phyloP scores from a whole-genome alignment of 1,284 basidiomycete species.

The Leccinum cinnamomeum region DNA sequence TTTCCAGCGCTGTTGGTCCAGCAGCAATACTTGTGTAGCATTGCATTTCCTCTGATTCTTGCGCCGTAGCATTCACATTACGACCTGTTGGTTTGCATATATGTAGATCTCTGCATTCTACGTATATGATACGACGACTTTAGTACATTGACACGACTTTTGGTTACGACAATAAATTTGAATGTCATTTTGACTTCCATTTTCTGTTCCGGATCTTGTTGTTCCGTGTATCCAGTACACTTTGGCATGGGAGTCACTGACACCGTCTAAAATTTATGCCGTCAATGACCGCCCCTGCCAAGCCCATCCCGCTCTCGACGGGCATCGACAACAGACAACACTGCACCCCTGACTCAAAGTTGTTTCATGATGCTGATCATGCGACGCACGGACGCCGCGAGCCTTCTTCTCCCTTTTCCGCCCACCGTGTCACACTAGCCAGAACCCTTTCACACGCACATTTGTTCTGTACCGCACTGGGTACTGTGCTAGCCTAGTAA shows the following conservation, averaged over 20 bases:
- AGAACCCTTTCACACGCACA: neutral
- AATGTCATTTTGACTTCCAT: constrained; percentile 25
- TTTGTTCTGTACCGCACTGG: neutral
- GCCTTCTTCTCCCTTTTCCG: neutral
- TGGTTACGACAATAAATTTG: constrained; percentile 24
- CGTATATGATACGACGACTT: constrained; percentile 17
- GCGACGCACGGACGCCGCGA: neutral
- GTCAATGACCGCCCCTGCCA: neutral
- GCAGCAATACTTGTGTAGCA: constrained; percentile 34
- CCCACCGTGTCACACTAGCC: neutral
- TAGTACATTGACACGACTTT: constrained; percentile 18
- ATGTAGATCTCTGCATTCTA: constrained; percentile 33
- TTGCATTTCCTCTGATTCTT: constrained; percentile 30
- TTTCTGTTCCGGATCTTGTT: constrained; percentile 1
- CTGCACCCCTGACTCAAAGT: neutral
- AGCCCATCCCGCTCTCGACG: neutral
- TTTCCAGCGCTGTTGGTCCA: constrained; percentile 32
- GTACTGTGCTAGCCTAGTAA: neutral
- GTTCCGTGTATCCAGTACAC: neutral
- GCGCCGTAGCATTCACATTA: constrained; percentile 21
- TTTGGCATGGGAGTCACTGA: too few relatives aligned
- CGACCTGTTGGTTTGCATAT: constrained; percentile 24
- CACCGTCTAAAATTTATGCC: neutral
- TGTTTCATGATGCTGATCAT: neutral
- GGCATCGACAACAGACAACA: neutral